These are phyloP conservation scores for Bothriochloa decipiens DNA, from an alignment of 176 grass and related monocot genomes.

Conservation along the genomic window DNA sequence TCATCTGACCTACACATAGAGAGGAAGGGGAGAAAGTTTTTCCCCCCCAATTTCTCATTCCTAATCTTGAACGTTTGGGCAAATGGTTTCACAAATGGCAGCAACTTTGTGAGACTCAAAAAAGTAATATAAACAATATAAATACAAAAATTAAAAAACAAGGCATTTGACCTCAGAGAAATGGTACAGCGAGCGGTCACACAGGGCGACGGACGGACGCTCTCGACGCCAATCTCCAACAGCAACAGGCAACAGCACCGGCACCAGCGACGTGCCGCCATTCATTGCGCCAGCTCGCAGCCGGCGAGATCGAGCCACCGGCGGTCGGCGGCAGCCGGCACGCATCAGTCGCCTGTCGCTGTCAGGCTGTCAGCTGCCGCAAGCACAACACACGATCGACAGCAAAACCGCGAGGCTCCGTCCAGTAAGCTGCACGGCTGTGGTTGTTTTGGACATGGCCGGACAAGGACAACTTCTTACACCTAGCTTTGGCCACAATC, in stretches of 20 bases:
- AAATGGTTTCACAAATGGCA: neutral
- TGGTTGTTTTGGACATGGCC: neutral
- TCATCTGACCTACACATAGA: no score
- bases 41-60: no score
- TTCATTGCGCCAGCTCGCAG: conserved; percentile 22
- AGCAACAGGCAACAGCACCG: neutral
- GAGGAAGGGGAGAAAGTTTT: no score
- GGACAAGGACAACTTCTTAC: no score
- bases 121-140: neutral
- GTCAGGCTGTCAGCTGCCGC: neutral
- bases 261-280: neutral
- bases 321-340: neutral
- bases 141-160: neutral
- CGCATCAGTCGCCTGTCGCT: conserved; percentile 10
- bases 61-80: neutral
- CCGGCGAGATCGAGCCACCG: conserved; percentile 15
- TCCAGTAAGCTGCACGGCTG: no score
- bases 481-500: no score
- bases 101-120: neutral
- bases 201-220: neutral
- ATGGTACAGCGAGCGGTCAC: conserved; percentile 42
- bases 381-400: conserved; percentile 18
- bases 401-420: neutral
- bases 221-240: neutral
- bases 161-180: conserved; percentile 6